phyloP scores from a whole-genome alignment of 1,284 basidiomycete species.

The Exobasidium cylindrosporum region DNA sequence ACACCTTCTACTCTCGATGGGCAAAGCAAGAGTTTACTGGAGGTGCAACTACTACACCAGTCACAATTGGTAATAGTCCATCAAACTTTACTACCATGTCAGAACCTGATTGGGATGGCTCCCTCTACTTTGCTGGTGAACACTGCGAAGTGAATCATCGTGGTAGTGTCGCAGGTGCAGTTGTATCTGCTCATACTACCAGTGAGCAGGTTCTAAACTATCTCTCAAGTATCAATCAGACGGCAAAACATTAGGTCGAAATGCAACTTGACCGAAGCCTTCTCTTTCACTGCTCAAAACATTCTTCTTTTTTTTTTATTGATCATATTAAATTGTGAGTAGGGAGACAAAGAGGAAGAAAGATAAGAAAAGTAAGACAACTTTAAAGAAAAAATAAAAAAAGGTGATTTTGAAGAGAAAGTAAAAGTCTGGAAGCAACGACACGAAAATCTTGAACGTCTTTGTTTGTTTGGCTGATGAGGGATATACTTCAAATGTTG shows the following conservation, averaged over 20 bases:
- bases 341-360: too few relatives aligned
- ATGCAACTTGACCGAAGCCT: too few relatives aligned
- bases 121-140: slow-evolving; percentile 61
- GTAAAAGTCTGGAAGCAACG: too few relatives aligned
- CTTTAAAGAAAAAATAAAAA: too few relatives aligned
- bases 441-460: too few relatives aligned
- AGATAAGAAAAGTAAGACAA: too few relatives aligned
- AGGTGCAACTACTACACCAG: slow-evolving; percentile 61
- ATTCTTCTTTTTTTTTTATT: too few relatives aligned
- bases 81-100: neutral
- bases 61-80: slow-evolving; percentile 38
- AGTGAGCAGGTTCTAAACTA: neutral
- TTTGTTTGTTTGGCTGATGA: too few relatives aligned
- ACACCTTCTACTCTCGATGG: slow-evolving; percentile 56
- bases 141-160: slow-evolving; percentile 59
- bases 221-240: neutral
- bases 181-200: slow-evolving; percentile 3
- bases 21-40: slow-evolving; percentile 57
- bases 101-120: slow-evolving; percentile 54
- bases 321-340: too few relatives aligned
- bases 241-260: neutral
- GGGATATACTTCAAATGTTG: too few relatives aligned
- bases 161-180: slow-evolving; percentile 12
- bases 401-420: too few relatives aligned
- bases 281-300: too few relatives aligned